Base-by-base conservation (phyloP, 2,329 filamentous ascomycete genomes). In the Pseudocercospora pini-densiflorae region DNA sequence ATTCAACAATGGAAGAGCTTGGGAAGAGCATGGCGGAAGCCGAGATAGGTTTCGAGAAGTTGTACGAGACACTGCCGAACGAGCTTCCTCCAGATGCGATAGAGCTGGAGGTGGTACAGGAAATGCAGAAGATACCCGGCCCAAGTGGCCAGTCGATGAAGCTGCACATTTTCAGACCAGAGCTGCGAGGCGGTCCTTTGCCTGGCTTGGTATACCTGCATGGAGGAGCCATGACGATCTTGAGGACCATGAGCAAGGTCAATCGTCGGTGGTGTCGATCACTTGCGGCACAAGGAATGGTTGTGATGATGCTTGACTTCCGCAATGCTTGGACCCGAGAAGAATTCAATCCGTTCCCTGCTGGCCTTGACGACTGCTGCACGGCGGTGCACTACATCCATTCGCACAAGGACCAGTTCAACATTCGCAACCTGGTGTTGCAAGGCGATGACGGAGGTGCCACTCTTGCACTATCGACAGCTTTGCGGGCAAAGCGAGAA, bases 371-470 rank as follows among this genome's bases (percentile, higher is more conserved):
- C 55, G 75, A 76, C 62, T 74, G 73, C 57, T 68, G 63, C 3
- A 54, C 72, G 5, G 75, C 70, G 8, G 62, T 69, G 23, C 45
- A 68, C 21, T 72, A 69, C 54, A 61, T 76, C 29, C 47, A 65
- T 31, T 59, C 65, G 7, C 70, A 73, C 60, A 68, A 67, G 24
- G 54, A 64, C 6, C 58, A 71, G 1, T 61, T 75, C 5, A 66
- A 64, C 36, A 73, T 74, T 57, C 45, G 62, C 36, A 74, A 72
- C 14, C 59, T 77, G 24, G 66, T 75, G 36, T 33, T 75, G n/a
- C 65, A 74, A 27, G 75, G 75, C 55, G 74, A 76, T 36, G 68
- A 65, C 47, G 74, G 75, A 59, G 75, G 75, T 36, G 74, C 58
- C n/a, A 76, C 75, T 53, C 66, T 76, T 0, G 67, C 72, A 1